Conservation (phyloP, 2,329 filamentous ascomycete species). For the Cercospora beticola region DNA sequence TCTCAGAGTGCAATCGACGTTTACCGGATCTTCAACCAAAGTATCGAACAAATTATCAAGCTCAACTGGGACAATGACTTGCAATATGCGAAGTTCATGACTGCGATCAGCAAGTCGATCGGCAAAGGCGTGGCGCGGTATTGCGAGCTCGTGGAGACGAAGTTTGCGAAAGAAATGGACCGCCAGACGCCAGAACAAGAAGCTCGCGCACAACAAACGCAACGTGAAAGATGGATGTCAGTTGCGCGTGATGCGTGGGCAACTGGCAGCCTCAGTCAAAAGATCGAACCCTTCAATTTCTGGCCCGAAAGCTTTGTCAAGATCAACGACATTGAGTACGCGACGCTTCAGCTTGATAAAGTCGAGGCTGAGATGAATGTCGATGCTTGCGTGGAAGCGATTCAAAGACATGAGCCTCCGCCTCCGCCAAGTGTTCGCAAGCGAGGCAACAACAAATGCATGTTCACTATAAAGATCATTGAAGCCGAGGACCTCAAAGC, state of each 20-base stretch:
- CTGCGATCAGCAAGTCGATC: constrained; percentile 80
- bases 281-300: constrained; percentile 95
- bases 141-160: constrained; percentile 83
- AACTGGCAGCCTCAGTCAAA: constrained; percentile 68
- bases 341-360: constrained; percentile 86
- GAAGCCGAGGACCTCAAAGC: constrained; percentile 97
- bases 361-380: constrained; percentile 88
- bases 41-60: constrained; percentile 79
- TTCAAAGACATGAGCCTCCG: constrained; percentile 72
- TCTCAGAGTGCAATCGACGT: constrained; percentile 92
- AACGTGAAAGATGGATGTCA: constrained; percentile 90
- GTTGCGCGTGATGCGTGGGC: constrained; percentile 92
- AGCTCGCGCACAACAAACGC: constrained; percentile 71
- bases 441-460: constrained; percentile 71
- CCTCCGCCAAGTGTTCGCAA: constrained; percentile 66
- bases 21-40: constrained; percentile 90
- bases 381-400: constrained; percentile 80
- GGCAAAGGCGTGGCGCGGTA: constrained; percentile 81
- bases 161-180: constrained; percentile 90
- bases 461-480: constrained; percentile 98
- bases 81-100: constrained; percentile 97
- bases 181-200: constrained; percentile 83
- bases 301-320: constrained; percentile 95
- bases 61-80: constrained; percentile 92
- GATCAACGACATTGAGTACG: constrained; percentile 95